Evolutionary conservation across 176 grass and related monocot species (phyloP), one percentile per base, ranked within the genome.

Genomic region (Thinopyrum elongatum): DNA sequence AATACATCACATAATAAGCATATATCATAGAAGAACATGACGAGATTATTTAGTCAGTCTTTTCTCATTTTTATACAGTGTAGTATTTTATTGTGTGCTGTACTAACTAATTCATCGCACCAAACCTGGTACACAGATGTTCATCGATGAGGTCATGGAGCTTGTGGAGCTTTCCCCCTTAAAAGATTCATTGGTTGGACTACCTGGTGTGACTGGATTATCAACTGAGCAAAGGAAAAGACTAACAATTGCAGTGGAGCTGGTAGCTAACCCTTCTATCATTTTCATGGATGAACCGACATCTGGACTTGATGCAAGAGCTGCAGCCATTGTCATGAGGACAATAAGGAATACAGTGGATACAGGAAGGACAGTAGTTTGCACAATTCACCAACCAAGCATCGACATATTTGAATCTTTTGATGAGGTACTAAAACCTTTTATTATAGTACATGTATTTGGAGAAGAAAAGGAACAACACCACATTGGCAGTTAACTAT

Each of bases 231-330:
- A 97, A 76, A 79, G 95, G 14, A 97, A 97, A 89, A 91, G 95
- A 53, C 84, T 97, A 22, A 97, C 95, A 16, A 97, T 97, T 84
- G 90, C 95, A 28, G 95, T 97, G 51, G 95, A 97, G 70, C 90
- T 97, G 74, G 95, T 97, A 30, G 90, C 95, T 23, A 97, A 94
- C 74, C 95, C 95, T 53, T 97, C 95, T 0, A 97, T 97, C 31
- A 91, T 97, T 85, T 97, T 97, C 70, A 97, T 97, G 95, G 95
- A 97, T 83, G 95, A 97, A 70, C 95, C 95, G 38, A 97, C 95
- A 58, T 97, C 95, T 2, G 95, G 95, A 35, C 92, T 97, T 25
- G 95, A 94, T 78, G 95, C 95, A 36, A 86, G 95, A 33, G 95
- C 95, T 34, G 92, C 92, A 28, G 95, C 95, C 62, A 97, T 97